A percentile compares a stretch with the other conserved stretches of the same genome.
phyloP scores from a whole-genome alignment of 2,329 filamentous ascomycete genomes.

The Microcera coccophila region DNA sequence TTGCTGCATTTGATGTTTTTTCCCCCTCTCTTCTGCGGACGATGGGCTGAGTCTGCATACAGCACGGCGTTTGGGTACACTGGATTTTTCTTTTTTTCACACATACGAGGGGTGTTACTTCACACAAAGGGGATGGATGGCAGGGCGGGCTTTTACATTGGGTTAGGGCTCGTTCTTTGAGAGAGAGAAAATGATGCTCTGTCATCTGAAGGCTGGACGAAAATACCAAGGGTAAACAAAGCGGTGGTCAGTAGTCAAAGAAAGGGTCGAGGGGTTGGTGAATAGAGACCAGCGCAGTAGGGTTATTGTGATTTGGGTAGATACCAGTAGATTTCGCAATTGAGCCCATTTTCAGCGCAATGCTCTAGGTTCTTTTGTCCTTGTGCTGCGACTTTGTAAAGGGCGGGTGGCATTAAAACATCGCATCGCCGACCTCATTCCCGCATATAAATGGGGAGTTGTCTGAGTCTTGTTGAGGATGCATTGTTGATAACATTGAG shows the following conservation, averaged over 20 bases:
- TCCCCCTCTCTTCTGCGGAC: background rate
- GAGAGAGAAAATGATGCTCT: background rate
- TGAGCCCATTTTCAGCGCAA: constrained; percentile 17
- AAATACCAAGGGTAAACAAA: background rate
- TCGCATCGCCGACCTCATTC: too few species aligned
- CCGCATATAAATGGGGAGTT: too few species aligned
- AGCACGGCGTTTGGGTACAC: background rate
- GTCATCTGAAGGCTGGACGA: background rate
- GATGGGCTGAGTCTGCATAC: background rate
- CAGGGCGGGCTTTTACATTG: background rate
- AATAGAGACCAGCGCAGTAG: constrained; percentile 5
- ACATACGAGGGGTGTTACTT: background rate
- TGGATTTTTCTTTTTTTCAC: background rate
- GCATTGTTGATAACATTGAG: too few species aligned
- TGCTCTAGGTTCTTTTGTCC: background rate
- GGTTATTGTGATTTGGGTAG: constrained; percentile 20
- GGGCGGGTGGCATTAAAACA: too few species aligned
- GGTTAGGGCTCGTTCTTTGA: background rate
- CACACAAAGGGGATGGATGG: background rate
- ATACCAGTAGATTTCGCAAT: constrained; percentile 26
- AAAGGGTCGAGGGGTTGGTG: background rate
- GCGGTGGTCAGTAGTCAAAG: background rate
- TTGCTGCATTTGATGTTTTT: constrained; percentile 1
- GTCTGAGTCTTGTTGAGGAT: too few species aligned
- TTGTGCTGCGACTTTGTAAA: too few species aligned